phyloP scores from a whole-genome alignment of 176 grass and related monocot genomes.

The Oryza punctata region DNA sequence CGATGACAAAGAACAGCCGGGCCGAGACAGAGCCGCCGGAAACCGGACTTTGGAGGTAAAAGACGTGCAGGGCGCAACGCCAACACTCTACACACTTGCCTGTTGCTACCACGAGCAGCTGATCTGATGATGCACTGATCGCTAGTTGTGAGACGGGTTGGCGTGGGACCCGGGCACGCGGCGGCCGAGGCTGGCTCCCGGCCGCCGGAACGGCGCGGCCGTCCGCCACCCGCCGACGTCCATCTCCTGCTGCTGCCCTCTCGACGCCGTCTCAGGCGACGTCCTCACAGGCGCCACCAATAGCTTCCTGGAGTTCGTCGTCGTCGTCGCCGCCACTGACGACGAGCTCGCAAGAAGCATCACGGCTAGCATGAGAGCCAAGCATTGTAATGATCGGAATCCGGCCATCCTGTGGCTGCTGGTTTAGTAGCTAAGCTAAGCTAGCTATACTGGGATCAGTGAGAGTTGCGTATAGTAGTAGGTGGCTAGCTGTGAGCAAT shows the following conservation, averaged over 20 bases:
- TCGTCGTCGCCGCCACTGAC: not conserved
- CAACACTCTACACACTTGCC: not conserved
- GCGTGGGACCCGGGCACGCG: slow-evolving; percentile 22
- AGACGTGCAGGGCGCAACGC: not conserved
- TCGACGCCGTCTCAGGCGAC: not conserved
- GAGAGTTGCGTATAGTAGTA: not conserved
- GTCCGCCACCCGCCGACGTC: not conserved
- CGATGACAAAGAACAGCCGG: not conserved
- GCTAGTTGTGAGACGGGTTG: slow-evolving; percentile 45
- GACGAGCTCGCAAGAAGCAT: not conserved
- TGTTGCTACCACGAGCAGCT: not conserved
- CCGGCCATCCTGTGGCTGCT: slow-evolving; percentile 23
- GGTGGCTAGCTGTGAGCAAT: not conserved
- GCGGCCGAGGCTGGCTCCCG: slow-evolving; percentile 28
- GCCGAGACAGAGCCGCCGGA: not conserved
- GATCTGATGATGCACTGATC: not conserved
- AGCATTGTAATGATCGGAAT: not conserved
- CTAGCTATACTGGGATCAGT: not conserved
- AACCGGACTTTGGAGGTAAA: not conserved
- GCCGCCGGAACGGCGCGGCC: not conserved
- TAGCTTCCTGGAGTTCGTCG: not conserved
- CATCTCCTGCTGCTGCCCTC: slow-evolving; percentile 27
- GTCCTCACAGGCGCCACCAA: not conserved
- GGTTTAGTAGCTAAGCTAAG: not conserved
- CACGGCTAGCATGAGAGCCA: not conserved